A percentile compares a stretch with the other conserved stretches of the same genome.
Evolutionary conservation across 2,329 filamentous ascomycete genomes (phyloP).

Genomic region (Chaetomiaceae sp.): DNA sequence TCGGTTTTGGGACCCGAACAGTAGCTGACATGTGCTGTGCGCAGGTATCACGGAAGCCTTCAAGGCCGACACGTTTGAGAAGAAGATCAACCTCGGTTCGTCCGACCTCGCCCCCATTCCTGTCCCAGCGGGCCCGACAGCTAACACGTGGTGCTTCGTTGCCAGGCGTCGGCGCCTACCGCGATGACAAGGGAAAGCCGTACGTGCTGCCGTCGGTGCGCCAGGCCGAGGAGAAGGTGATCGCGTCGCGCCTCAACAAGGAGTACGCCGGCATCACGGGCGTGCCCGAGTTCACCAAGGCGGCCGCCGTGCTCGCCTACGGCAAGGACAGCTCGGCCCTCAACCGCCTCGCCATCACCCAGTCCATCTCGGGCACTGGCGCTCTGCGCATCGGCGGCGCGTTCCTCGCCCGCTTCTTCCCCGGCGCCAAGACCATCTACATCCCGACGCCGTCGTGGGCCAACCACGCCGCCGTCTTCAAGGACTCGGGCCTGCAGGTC

Average conservation of each 20-base stretch:
- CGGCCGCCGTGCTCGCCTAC: slow-evolving; percentile 87
- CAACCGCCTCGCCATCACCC: slow-evolving; percentile 81
- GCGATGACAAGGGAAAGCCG: slow-evolving; percentile 95
- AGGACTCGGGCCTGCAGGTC: slow-evolving; percentile 83
- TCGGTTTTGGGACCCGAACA: neutral
- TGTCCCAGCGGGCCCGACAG: slow-evolving; percentile 13
- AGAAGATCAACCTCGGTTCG: slow-evolving; percentile 97
- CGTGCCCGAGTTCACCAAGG: slow-evolving; percentile 88
- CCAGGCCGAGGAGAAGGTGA: slow-evolving; percentile 80
- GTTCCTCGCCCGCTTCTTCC: slow-evolving; percentile 89
- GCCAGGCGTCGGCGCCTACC: slow-evolving; percentile 90
- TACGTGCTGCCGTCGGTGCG: slow-evolving; percentile 94
- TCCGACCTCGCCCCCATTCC: slow-evolving; percentile 3
- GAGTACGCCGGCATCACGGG: slow-evolving; percentile 98
- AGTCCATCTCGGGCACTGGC: slow-evolving; percentile 97
- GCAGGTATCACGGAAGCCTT: slow-evolving; percentile 93
- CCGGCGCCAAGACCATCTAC: slow-evolving; percentile 90
- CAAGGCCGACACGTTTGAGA: slow-evolving; percentile 88
- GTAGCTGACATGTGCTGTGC: slow-evolving; percentile 25
- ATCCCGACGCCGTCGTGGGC: slow-evolving; percentile 96
- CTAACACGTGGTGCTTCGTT: slow-evolving; percentile 13
- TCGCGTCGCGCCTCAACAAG: slow-evolving; percentile 79
- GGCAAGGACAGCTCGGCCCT: slow-evolving; percentile 74
- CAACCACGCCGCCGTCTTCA: slow-evolving; percentile 96
- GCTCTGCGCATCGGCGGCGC: slow-evolving; percentile 91